These are phyloP conservation scores for Candida schatavii DNA, from an alignment of 805 yeast genomes.

Conservation along the genomic window DNA sequence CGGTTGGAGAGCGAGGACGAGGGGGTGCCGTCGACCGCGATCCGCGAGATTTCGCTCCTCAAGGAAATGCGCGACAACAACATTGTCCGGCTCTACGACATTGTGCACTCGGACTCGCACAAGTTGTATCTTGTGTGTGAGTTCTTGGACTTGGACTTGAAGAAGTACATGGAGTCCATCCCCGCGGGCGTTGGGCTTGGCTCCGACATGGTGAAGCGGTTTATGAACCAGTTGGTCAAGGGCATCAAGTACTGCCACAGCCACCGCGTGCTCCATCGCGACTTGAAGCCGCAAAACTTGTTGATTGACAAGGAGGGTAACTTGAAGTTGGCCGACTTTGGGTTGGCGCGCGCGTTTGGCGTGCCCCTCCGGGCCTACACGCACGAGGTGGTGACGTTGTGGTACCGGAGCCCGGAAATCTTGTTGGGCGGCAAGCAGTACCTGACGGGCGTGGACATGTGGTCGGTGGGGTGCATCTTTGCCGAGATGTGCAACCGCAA, in stretches of 20 bases:
- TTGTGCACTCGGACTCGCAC: constrained; percentile 91
- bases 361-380: constrained; percentile 96
- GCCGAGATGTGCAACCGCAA: constrained; percentile 97
- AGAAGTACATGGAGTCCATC: constrained; percentile 93
- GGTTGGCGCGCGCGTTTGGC: constrained; percentile 95
- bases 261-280: constrained; percentile 92
- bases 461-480: constrained; percentile 97
- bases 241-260: constrained; percentile 94
- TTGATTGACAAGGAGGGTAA: constrained; percentile 94
- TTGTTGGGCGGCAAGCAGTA: constrained; percentile 94
- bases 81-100: constrained; percentile 87
- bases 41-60: constrained; percentile 89
- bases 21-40: constrained; percentile 98
- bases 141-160: constrained; percentile 88
- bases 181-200: constrained; percentile 91
- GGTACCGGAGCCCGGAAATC: constrained; percentile 98
- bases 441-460: constrained; percentile 97
- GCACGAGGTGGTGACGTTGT: constrained; percentile 95
- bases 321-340: constrained; percentile 76
- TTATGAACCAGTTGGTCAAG: constrained; percentile 86
- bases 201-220: constrained; percentile 84
- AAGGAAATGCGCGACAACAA: constrained; percentile 93
- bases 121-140: constrained; percentile 92
- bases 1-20: constrained; percentile 95
- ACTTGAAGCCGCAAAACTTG: constrained; percentile 93